Evolutionary conservation across 176 grass and related monocot genomes (phyloP), one percentile per base, ranked within the genome.

Genomic region (Lolium rigidum): DNA sequence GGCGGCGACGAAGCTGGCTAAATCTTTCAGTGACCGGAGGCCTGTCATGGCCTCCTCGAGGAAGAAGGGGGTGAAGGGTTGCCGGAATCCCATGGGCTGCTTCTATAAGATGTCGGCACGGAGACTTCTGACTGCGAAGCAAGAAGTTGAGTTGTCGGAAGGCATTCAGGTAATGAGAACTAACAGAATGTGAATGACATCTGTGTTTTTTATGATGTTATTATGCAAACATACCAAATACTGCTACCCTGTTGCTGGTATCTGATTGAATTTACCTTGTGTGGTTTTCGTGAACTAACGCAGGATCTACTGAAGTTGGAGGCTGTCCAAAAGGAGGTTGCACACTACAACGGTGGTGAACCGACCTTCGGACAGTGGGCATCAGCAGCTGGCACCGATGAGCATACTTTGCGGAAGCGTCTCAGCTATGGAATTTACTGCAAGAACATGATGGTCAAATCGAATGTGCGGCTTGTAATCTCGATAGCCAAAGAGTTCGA

Each of bases 311-410:
- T 98, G 22, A 98, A 90, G 82, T 77, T 98, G 47, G 83, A 95
- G 84, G 78, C 63, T 38, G 66, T 91, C 43, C 76, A 91, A 44
- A 80, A 91, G 58, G 78, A 89, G 66, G 50, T 95, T 57, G 49
- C 63, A 0, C 82, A 89, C 4, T 89, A 81, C 80, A 86, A 89
- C 41, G 86, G 86, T 1, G 78, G 77, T 20, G 88, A 95, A 22
- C 90, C 92, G 48, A 90, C 83, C 37, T 94, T 98, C 62, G 86
- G 84, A n/a, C 94, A 91, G 67, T 98, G 96, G 96, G 96, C 96
- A 3, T 88, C 82, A 55, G 96, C 93, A 71, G 88, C 79, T 25
- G 86, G 78, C 73, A 86, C 88, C 25, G 92, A 95, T 41, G 90
- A 89, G 66, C 77, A 87, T 26, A 84, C 86, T 61, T 48, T 92